phyloP scores from a whole-genome alignment of 2,329 filamentous ascomycete species.

The Seiridium cupressi region DNA sequence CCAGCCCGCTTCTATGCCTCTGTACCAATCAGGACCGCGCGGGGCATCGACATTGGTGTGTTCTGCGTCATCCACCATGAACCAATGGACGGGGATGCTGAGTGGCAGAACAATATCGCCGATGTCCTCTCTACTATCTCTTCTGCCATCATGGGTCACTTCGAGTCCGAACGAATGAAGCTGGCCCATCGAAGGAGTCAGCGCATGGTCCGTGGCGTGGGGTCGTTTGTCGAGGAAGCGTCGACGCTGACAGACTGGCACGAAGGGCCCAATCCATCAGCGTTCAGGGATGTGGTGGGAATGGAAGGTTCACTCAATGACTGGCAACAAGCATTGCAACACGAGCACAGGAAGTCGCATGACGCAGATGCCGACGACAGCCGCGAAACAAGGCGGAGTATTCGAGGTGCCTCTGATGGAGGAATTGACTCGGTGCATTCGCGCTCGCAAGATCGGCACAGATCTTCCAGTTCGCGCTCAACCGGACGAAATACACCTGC shows the following conservation, averaged over 20 bases:
- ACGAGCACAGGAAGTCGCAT: no score
- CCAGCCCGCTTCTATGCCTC: constrained; percentile 17
- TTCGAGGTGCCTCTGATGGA: no score
- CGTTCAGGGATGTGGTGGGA: no score
- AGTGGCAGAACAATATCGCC: neutral
- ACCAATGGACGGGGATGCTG: neutral
- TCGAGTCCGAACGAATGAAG: constrained; percentile 10
- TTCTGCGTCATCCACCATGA: constrained; percentile 10
- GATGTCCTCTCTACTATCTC: constrained; percentile 14
- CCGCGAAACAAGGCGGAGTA: no score
- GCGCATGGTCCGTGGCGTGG: constrained; percentile 18
- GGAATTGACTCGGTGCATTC: no score
- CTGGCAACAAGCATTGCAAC: neutral
- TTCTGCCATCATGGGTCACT: constrained; percentile 12
- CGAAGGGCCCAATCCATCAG: no score
- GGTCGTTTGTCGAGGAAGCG: constrained; percentile 17
- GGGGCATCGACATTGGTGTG: constrained; percentile 16
- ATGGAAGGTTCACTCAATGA: no score
- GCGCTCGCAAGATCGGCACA: no score
- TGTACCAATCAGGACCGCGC: constrained; percentile 11
- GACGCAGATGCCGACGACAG: no score
- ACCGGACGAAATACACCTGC: constrained; percentile 10
- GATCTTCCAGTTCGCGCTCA: constrained; percentile 3
- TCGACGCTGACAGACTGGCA: no score
- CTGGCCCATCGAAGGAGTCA: constrained; percentile 12